Evolutionary conservation across 768 basidiomycete species (phyloP), one percentile per base, ranked within the genome.

Genomic region (Calocybe cyanea): DNA sequence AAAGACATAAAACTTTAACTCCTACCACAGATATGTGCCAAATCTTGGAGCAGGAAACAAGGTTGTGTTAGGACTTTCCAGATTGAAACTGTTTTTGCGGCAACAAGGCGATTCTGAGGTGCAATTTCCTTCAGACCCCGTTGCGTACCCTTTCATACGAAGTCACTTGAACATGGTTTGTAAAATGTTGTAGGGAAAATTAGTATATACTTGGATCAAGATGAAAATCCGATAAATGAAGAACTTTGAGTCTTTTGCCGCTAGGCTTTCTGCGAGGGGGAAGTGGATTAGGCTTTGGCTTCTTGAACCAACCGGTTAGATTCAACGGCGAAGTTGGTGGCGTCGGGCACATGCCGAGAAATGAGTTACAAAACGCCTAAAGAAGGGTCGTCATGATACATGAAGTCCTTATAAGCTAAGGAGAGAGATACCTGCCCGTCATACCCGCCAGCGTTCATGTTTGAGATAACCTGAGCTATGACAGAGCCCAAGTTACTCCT

Each of bases 401-500:
- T n/a, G n/a, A n/a, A n/a, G n/a, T n/a, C n/a, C n/a, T n/a, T n/a
- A n/a, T n/a, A n/a, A n/a, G n/a, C n/a, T n/a, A n/a, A n/a, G n/a
- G n/a, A n/a, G n/a, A n/a, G n/a, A n/a, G n/a, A n/a, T n/a, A 84
- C 83, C 71, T 85, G 82, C 11, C 87, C 87, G 54, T 89, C 87
- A 44, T 78, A 79, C 4, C 85, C 84, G 10, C 78, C 80, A 2
- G 83, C 78, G 55, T 89, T 77, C 6, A 85, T 82, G 50, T 81
- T 82, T 9, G 84, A 78, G 31, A 83, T 50, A 9, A 88, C 84
- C 61, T 89, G 87, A 0, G 87, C 85, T 48, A 87, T 59, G 21
- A 83, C 69, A 3, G 81, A 64, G 0, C 87, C 86, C 14, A 80
- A 58, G 3, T 69, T 72, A 43, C 69, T 60, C 6, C 63, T 52